Base-by-base conservation (phyloP, 169 alveolate species). In the Babesia caballi region DNA sequence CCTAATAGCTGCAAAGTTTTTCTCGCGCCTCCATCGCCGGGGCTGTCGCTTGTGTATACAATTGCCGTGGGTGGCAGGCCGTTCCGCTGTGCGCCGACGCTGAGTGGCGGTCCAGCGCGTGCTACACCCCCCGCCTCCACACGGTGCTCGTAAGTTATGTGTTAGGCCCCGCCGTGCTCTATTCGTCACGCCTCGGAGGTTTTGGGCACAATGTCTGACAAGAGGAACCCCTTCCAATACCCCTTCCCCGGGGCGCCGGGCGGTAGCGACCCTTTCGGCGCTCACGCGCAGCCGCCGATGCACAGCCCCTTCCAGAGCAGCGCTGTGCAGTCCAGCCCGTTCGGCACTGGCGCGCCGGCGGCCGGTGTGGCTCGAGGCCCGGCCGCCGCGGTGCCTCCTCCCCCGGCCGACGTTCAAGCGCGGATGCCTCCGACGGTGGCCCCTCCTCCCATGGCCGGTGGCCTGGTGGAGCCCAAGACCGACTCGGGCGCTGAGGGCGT, bases 191-290 rank as follows among this genome's bases (percentile, higher is more conserved):
- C n/a, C 33, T 7, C 51, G 15, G 51, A 15, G 47, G 47, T 30
- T 25, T 57, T 21, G 28, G 53, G 19, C 11, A 33, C 51, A 12
- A 30, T 46, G 54, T 44, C 44, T 44, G 73, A 63, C 73, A 44
- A 25, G 61, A 46, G 23, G 47, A 28, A 17, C 61, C 38, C 23
- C 23, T 63, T 46, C 49, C 38, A 49, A 11, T n/a, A 11, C 19
- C 23, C 51, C 32, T 63, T 12, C 35, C 60, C 58, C 23, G 52
- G 46, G 17, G 46, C 28, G 73, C n/a, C 21, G 6, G 73, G 73
- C 23, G 47, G 19, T 19, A 63, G 30, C 33, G 73, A 63, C 36
- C 73, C 73, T 2, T 63, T 63, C 41, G 73, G 73, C 14, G 60
- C 49, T 23, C 41, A 61, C 30, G 47, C 61, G 33, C 42, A 46